Evolutionary conservation across 2,329 filamentous ascomycete species (phyloP), one percentile per base, ranked within the genome.

Genomic region (Xylaria sp.): DNA sequence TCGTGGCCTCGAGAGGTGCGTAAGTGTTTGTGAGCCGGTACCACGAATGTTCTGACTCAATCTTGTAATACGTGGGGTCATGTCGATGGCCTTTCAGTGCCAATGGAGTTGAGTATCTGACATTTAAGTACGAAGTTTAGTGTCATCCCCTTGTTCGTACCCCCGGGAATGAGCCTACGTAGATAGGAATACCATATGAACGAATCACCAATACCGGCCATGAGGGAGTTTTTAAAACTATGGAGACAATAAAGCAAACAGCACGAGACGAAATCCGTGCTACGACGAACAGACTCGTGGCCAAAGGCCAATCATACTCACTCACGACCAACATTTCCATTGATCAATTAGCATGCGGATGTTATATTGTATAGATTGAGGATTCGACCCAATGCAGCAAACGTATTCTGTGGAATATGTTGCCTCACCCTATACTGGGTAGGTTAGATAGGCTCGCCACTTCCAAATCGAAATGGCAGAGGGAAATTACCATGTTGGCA

Each of bases 371-470:
- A 46, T 58, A 2, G 1, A 31, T 39, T 39, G 23, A 13, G 15
- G 18, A 52, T 20, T 23, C 12, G 31, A 43, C 25, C n/a, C 25
- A 48, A 46, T 54, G 23, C 20, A 25, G 64, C 39, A 41, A 52
- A 52, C 31, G 51, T 56, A 51, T 31, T 15, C n/a, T 43, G 36
- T 36, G 28, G 49, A 23, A 61, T 28, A 57, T 3, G 18, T 9
- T 2, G 23, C n/a, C n/a, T 48, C 7, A 20, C 46, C 23, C 46
- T 36, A 36, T 7, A 1, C 33, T 36, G 2, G 33, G 33, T 36
- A 8, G 8, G 6, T 36, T 48, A 48, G 46, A 48, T 55, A 55
- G 48, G 60, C 58, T 60, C 60, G 31, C 65, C 60, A n/a, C 31
- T 48, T 48, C 33, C 23, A 43, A 43, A 51, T 10, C 33, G 1